Evolutionary conservation across 345 rosid genomes (phyloP).

Genomic region (Psidium guajava): DNA sequence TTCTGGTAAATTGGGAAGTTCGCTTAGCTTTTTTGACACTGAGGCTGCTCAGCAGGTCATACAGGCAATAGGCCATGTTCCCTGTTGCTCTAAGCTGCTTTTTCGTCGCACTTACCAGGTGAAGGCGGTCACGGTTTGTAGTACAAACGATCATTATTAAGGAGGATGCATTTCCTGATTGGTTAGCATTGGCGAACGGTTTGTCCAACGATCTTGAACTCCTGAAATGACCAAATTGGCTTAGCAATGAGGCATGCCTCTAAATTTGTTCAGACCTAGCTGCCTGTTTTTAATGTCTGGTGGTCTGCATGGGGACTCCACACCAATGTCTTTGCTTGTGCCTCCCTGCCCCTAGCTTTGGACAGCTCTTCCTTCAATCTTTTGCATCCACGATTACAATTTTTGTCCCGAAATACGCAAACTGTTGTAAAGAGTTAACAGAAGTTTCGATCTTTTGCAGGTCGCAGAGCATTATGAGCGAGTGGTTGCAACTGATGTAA

Average conservation of each 20-base stretch:
- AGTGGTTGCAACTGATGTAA: constrained; percentile 51
- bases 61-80: not conserved
- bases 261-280: not conserved
- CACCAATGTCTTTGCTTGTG: not conserved
- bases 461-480: constrained; percentile 49
- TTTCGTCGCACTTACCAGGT: not conserved
- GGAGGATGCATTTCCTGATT: not conserved
- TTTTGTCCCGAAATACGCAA: not conserved
- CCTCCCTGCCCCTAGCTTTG: not conserved
- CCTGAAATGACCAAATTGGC: not conserved
- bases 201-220: not conserved
- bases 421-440: not conserved
- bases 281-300: not conserved
- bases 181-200: not conserved
- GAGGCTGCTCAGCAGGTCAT: not conserved
- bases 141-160: not conserved
- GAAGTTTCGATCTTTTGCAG: constrained; percentile 10
- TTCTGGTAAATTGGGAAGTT: not conserved
- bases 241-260: not conserved
- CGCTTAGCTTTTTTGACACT: not conserved
- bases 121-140: not conserved
- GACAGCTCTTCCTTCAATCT: not conserved
- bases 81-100: not conserved
- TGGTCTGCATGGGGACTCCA: not conserved
- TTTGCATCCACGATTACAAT: not conserved